Conservation (phyloP, 345 rosid genomes). For the Sapria himalayana region DNA sequence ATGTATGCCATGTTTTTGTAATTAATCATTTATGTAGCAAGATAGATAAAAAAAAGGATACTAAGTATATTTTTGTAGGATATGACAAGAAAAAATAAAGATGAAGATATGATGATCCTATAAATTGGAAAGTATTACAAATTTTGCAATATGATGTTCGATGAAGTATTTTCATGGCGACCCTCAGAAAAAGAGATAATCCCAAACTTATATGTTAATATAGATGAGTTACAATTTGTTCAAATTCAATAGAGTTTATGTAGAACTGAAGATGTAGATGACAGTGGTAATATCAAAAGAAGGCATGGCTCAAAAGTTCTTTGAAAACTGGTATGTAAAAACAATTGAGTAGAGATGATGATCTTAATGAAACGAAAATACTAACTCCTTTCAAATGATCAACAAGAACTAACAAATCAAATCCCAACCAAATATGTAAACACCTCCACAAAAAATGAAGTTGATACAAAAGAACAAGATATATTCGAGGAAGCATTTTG, state of each 20-base stretch:
- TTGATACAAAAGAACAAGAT: background rate
- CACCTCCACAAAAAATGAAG: conserved; percentile 1
- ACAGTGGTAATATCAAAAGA: background rate
- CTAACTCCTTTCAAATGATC: conserved; percentile 4
- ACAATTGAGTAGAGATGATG: background rate
- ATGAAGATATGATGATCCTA: conserved; percentile 5
- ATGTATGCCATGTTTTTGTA: background rate
- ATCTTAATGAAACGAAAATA: background rate
- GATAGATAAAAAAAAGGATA: background rate
- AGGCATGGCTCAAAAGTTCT: background rate
- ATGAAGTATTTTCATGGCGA: conserved; percentile 3
- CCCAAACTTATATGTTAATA: background rate
- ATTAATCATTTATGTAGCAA: too few species aligned
- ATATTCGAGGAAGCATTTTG: background rate
- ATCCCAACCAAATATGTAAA: conserved; percentile 4
- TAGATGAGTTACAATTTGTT: background rate
- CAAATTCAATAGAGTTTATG: background rate
- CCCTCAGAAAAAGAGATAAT: background rate
- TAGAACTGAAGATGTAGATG: background rate
- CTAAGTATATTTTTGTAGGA: background rate
- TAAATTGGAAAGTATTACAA: background rate
- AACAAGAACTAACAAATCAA: background rate
- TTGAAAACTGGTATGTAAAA: background rate
- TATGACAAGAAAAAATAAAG: background rate
- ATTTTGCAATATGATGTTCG: conserved; percentile 4